A percentile compares a stretch with the other conserved stretches of the same genome.
Evolutionary conservation across 306 rosid species (phyloP).

Genomic region (Carpinus viminea): DNA sequence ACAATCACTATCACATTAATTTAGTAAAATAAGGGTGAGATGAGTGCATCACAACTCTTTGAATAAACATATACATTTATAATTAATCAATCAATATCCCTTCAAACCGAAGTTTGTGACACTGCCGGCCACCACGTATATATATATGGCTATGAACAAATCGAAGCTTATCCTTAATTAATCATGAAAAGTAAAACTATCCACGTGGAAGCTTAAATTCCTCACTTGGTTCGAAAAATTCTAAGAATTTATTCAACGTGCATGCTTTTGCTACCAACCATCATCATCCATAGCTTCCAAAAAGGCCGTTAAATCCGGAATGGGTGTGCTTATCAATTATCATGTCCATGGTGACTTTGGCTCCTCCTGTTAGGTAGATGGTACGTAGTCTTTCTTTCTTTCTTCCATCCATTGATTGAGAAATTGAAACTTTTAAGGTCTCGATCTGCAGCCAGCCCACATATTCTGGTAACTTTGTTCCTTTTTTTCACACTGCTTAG

Average conservation of each 20-base stretch:
- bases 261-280: not conserved
- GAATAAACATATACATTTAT: no score
- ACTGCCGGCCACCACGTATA: no score
- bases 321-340: conserved; percentile 2
- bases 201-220: not conserved
- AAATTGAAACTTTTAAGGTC: not conserved
- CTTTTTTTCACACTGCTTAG: not conserved
- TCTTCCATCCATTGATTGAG: not conserved
- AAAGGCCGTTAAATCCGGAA: conserved; percentile 6
- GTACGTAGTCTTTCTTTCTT: not conserved
- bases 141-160: not conserved
- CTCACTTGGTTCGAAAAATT: not conserved
- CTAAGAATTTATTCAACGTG: not conserved
- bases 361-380: not conserved
- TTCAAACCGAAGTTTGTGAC: no score
- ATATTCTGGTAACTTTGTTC: not conserved
- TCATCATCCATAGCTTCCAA: no score
- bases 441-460: not conserved
- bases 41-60: no score
- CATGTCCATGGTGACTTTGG: not conserved
- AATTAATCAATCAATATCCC: no score
- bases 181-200: not conserved
- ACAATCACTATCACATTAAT: no score
- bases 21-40: no score
- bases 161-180: not conserved